phyloP scores from a whole-genome alignment of 768 basidiomycete species.

The Amanita phalloides region DNA sequence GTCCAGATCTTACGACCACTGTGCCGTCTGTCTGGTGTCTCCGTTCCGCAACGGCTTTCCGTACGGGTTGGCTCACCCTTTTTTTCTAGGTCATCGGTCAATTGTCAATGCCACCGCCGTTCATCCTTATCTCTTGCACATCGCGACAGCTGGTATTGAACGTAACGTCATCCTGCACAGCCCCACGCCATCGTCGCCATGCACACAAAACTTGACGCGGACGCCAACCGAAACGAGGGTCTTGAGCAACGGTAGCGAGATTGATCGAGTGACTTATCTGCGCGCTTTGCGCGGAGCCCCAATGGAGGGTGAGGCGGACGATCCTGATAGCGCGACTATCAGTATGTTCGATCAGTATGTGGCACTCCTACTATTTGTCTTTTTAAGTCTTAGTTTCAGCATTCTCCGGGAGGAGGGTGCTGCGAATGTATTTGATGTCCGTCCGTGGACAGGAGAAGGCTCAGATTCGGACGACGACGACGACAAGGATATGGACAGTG shows the following conservation, averaged over 20 bases:
- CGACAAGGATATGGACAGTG: constrained; percentile 11
- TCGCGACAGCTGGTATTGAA: constrained; percentile 69
- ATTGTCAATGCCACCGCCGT: constrained; percentile 69
- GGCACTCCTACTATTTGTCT: neutral
- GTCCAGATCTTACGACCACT: constrained; percentile 52
- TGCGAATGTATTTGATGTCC: constrained; percentile 40
- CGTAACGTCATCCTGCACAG: constrained; percentile 59
- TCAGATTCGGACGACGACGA: constrained; percentile 19
- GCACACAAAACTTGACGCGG: constrained; percentile 31
- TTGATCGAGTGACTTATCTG: constrained; percentile 25
- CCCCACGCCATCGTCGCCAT: constrained; percentile 44
- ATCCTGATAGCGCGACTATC: constrained; percentile 38
- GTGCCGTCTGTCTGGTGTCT: constrained; percentile 45
- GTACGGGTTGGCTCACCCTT: neutral
- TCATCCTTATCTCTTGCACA: constrained; percentile 58
- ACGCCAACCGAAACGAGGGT: constrained; percentile 40
- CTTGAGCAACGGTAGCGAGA: constrained; percentile 22
- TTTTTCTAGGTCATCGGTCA: constrained; percentile 49
- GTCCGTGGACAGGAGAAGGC: constrained; percentile 25
- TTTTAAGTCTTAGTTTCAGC: constrained; percentile 20
- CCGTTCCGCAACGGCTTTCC: neutral
- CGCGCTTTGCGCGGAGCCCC: constrained; percentile 21
- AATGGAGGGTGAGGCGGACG: constrained; percentile 15
- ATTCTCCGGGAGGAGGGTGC: constrained; percentile 49
- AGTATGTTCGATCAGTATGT: constrained; percentile 66